Base-by-base conservation (phyloP, 495 filamentous ascomycete species). In the Penicillium ucsense region DNA sequence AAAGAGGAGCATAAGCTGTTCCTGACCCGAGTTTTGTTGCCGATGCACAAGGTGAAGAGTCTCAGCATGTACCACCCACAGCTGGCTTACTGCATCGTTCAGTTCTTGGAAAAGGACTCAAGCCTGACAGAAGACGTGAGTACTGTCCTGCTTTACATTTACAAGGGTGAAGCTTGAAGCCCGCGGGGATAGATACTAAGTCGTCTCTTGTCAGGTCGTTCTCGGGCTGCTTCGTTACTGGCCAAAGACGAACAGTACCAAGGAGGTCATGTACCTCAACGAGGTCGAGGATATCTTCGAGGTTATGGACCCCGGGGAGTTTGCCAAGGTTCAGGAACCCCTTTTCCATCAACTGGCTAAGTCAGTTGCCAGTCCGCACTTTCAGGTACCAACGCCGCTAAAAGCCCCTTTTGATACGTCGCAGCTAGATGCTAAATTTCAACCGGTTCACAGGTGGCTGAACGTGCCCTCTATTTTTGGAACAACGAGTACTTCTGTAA, bases 401-500 rank as follows among this genome's bases (percentile, higher is more conserved):
- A 28, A 5, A 6, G 6, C 4, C 20, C 8, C 5, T 32, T 28
- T 35, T 9, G 28, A 10, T 27, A 10, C 20, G 12, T 34, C 36
- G 9, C 10, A 9, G n/a, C 30, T 37, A 8, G 32, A 12, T 38
- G 4, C 29, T 40, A 34, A 45, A 8, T 34, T 31, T 31, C 9
- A 6, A 20, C 35, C 33, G 11, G 31, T n/a, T 35, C 10, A 51
- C 51, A 85, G 82, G 92, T 98, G 38, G 92, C 92, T 32, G 92
- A 99, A 63, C 80, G 92, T 54, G 92, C 94, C 3, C 80, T 99
- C 28, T 99, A 99, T 71, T 99, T 97, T 74, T 99, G 92, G 92
- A 99, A 99, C 68, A 99, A 99, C 61, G 92, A 99, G 63, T 99
- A 99, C 59, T 99, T 99, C 73, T 99, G 92, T 74, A 99, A 99